Base-by-base conservation (phyloP, 2,329 filamentous ascomycete species). In the Monosporascus sp. region DNA sequence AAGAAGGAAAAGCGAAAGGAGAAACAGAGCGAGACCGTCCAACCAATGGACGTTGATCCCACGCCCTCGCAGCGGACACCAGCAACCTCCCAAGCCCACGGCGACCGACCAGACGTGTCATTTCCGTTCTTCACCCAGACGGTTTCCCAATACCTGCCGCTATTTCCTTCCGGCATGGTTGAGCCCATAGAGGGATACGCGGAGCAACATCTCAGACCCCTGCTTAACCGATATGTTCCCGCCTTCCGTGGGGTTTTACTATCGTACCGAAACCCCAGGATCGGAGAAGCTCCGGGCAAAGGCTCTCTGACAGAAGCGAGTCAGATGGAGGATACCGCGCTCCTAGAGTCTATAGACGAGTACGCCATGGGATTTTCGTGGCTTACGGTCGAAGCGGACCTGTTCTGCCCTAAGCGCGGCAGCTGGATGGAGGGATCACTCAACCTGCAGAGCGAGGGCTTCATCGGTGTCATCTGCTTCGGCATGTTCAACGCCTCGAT, bases 401-500 rank as follows among this genome's bases (percentile, higher is more conserved):
- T 97, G 18, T 95, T 96, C 68, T 81, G 87, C 35, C 93, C 94
- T 0, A 77, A 79, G 51, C 81, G 82, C 46, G 89, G 89, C 37
- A 83, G 85, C 8, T 84, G 81, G 71, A 80, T 97, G 66, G 86
- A 92, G 60, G 94, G 91, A 11, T 86, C 80, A 60, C 81, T 97
- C 52, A 94, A 93, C 64, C 77, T 97, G 31, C 90, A 96, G 67
- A 93, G 88, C 48, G 89, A 94, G 62, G 91, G 90, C 7, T 91
- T 97, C 66, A 79, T 99, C 7, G 92, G 93, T 20, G 81, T 97
- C 3, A 84, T 95, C 11, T 94, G 91, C 69, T 92, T 91, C 73
- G 93, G 93, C 69, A 84, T 91, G 60, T 97, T 97, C 78, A 96
- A 94, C 61, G 89, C 93, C 1, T 90, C 87, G 44, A 89, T 99